Evolutionary conservation across 345 rosid species (phyloP), one percentile per base, ranked within the genome.

Genomic region (Lumnitzera racemosa): DNA sequence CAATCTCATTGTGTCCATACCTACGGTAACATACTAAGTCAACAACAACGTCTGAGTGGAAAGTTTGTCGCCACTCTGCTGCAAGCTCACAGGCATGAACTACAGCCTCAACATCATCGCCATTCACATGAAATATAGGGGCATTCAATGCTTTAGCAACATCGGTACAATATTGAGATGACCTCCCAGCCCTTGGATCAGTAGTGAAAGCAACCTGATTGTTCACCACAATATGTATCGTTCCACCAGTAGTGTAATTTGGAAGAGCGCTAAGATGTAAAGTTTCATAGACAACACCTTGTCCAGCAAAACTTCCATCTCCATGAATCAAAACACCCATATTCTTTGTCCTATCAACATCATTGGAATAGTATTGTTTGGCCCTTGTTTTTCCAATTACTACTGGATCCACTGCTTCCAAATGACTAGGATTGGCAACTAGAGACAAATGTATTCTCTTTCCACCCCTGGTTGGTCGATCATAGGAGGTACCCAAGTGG

Each of bases 351-450:
- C 65, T 53, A 9, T 67, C 70, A 4, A 41, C 55, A 55, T 67
- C 70, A 48, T 59, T 67, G 7, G 70, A 67, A 43, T 60, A 59
- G 56, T 67, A 67, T 41, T 67, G 70, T 31, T 67, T 67, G 2
- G 70, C 70, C 65, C 70, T 59, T 5, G 70, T 61, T 43, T 67
- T 67, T 24, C 70, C 70, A 46, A 67, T 29, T 41, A 67, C 70
- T 10, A 67, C 70, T 53, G 70, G 70, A 61, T 67, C 70, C 53
- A 67, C 70, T 16, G 70, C 70, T 60, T 67, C 70, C 70, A 67
- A 60, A 61, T 67, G 65, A 54, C 70, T 67, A 14, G 70, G 70
- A 59, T 67, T 67, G 25, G 70, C 70, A 27, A 67, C 65, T 49
- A 67, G 49, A 4, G 70, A 67, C 54, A 67, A 55, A 61, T 67